A percentile compares a stretch with the other conserved stretches of the same genome.
Evolutionary conservation across 1,284 basidiomycete species (phyloP).

Genomic region (Apiotrichum brassicae): DNA sequence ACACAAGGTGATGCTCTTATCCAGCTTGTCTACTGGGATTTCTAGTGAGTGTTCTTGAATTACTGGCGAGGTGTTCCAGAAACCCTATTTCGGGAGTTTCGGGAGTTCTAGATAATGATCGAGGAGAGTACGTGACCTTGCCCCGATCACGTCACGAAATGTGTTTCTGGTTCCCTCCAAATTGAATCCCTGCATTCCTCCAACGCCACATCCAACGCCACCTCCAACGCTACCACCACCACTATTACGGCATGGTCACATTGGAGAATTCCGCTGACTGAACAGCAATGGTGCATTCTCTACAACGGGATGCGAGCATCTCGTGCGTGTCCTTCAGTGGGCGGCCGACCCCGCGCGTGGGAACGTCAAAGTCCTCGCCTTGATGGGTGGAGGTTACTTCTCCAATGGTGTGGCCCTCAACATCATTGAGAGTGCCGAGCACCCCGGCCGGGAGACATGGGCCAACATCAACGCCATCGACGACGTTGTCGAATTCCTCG

Average conservation of each 20-base stretch:
- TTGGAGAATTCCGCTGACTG: no score
- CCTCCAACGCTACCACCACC: no score
- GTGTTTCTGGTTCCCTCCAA: no score
- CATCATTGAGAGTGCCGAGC: constrained; percentile 46
- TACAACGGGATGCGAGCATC: constrained; percentile 45
- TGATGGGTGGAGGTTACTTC: constrained; percentile 49
- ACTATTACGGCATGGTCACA: no score
- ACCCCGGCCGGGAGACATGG: constrained; percentile 48
- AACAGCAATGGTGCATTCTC: constrained; percentile 49
- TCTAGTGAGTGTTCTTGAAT: constrained; percentile 48
- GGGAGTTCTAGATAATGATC: no score
- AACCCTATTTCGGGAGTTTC: no score
- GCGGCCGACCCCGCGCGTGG: constrained; percentile 36
- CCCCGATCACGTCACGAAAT: no score
- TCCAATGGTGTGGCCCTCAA: constrained; percentile 51
- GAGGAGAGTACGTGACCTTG: no score
- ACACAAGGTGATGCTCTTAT: constrained; percentile 29
- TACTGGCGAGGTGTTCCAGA: no score
- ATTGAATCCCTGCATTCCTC: no score
- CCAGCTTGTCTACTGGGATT: constrained; percentile 49
- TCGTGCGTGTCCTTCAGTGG: constrained; percentile 45
- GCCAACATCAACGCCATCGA: constrained; percentile 50
- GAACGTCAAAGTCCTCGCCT: constrained; percentile 41
- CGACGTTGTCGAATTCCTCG: constrained; percentile 44
- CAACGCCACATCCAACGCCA: no score